Evolutionary conservation across 2,329 filamentous ascomycete species (phyloP), one percentile per base, ranked within the genome.

Genomic region (Sclerotinia spermophila): DNA sequence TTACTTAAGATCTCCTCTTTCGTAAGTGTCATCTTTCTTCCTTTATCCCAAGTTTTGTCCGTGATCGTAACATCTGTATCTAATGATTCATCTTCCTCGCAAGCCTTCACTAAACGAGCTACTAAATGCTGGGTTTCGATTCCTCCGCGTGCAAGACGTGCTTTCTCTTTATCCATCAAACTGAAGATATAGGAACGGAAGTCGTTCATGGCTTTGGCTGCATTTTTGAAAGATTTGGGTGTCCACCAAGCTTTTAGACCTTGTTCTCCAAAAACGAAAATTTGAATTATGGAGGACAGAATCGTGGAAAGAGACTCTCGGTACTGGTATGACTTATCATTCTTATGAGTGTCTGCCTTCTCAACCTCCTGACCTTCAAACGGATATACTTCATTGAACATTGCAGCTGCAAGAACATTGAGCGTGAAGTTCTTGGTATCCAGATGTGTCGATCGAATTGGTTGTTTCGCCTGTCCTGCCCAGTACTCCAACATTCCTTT

Each of bases 301-400:
- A 69, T 69, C 2, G 68, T 65, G 58, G 45, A 64, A 3, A 65
- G 27, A 24, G 38, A 69, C 2, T 64, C 48, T 21, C 68, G 33
- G 21, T 69, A 69, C 17, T 64, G 30, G 27, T 69, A 58, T 1
- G 48, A 69, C 24, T 33, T 64, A n/a, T 69, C 27, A 13, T 30
- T 19, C 35, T 40, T 24, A 44, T 33, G 5, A 30, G 8, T 13
- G 4, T 64, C 3, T 7, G 1, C 1, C 3, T 45, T 45, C 6
- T 55, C 59, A 2, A n/a, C 38, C 6, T 33, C 38, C 1, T 64
- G 45, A 1, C 59, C 48, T n/a, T 64, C 58, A 11, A 69, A 64
- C 33, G 44, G 67, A n/a, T 69, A 69, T 4, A 55, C n/a, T 55
- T 69, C 42, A 55, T 69, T 69, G 13, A 69, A 69, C 21, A 69